These are phyloP conservation scores for Blastomyces percursus DNA, from an alignment of 2,329 filamentous ascomycete genomes.

Conservation along the genomic window DNA sequence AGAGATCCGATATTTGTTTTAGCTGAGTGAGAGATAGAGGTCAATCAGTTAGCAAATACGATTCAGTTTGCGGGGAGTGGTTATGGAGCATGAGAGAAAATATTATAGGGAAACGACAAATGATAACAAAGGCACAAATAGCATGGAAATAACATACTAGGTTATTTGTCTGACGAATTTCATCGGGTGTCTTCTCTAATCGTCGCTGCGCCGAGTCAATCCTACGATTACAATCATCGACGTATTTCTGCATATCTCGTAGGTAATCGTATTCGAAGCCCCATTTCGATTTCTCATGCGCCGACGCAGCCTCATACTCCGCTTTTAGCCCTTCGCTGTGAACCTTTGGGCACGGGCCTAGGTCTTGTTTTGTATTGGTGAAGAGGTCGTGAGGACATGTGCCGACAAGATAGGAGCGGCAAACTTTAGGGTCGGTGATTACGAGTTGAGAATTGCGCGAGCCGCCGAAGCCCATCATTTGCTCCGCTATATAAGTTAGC, in stretches of 20 bases:
- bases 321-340: constrained; percentile 81
- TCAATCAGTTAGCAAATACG: neutral
- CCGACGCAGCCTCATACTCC: constrained; percentile 68
- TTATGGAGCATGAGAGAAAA: neutral
- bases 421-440: constrained; percentile 86
- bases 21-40: constrained; percentile 38
- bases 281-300: constrained; percentile 62
- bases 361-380: constrained; percentile 97
- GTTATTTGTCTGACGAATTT: constrained; percentile 89
- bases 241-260: constrained; percentile 90
- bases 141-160: constrained; percentile 41
- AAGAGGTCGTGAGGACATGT: constrained; percentile 98
- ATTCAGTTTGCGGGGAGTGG: neutral
- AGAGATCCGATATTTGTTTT: constrained; percentile 73
- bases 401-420: constrained; percentile 84
- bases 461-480: constrained; percentile 69
- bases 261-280: constrained; percentile 97
- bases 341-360: constrained; percentile 76
- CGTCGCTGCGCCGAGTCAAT: constrained; percentile 84
- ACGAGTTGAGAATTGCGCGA: constrained; percentile 69
- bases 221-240: constrained; percentile 88
- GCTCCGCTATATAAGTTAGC: constrained; percentile 32
- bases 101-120: neutral
- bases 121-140: neutral
- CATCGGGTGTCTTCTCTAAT: constrained; percentile 93